Evolutionary conservation across 441 rosid genomes (phyloP).

Genomic region (Adansonia rubrostipa): DNA sequence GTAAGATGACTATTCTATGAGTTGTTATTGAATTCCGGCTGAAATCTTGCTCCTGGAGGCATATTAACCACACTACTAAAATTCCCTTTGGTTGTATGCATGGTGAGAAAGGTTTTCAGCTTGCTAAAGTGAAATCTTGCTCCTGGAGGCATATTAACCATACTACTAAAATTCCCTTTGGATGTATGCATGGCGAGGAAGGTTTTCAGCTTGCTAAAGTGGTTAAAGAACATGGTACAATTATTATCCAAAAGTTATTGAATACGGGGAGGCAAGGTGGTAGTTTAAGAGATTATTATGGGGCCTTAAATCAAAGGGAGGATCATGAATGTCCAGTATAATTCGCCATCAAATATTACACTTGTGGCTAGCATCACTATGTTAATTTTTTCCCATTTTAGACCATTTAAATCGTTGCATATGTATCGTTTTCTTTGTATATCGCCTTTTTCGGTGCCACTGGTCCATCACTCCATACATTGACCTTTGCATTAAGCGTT

Average conservation of each 20-base stretch:
- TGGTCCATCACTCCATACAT: not conserved
- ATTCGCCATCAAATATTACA: slow-evolving; percentile 1
- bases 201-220: too few relatives aligned
- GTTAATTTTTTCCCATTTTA: not conserved
- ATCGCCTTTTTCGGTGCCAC: not conserved
- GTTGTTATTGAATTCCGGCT: too few relatives aligned
- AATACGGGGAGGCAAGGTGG: not conserved
- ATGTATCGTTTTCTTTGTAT: not conserved
- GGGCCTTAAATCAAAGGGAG: not conserved
- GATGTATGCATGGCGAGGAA: too few relatives aligned
- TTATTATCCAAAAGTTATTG: not conserved
- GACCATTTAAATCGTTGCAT: not conserved
- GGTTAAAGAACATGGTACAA: not conserved
- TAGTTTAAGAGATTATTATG: not conserved
- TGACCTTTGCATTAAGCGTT: not conserved
- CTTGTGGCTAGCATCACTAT: not conserved
- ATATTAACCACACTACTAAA: too few relatives aligned
- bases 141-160: too few relatives aligned
- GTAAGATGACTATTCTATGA: too few relatives aligned
- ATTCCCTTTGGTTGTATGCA: too few relatives aligned
- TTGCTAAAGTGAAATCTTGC: too few relatives aligned
- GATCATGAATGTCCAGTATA: not conserved
- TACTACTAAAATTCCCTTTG: too few relatives aligned
- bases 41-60: too few relatives aligned
- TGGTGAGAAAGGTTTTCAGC: too few relatives aligned